phyloP scores from a whole-genome alignment of 257 asterid genomes.

The Solanum lycopersicoides region DNA sequence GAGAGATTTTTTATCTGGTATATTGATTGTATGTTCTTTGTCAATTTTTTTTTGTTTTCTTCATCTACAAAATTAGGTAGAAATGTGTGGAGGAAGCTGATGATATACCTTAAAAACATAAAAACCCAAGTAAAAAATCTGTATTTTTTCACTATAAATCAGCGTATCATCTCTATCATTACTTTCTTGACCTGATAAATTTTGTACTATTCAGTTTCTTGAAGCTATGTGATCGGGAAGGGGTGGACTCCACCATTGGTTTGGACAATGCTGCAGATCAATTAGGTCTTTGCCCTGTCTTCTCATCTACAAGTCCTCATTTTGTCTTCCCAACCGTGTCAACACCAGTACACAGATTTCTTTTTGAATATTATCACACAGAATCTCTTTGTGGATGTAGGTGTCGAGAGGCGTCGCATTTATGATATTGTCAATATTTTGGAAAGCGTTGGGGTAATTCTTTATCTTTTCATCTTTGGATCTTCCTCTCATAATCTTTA shows the following conservation, averaged over 20 bases:
- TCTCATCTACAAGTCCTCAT: background rate
- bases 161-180: background rate
- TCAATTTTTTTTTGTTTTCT: background rate
- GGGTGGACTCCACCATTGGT: slow-evolving; percentile 42
- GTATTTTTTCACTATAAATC: background rate
- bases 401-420: slow-evolving; percentile 58
- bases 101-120: background rate
- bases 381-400: slow-evolving; percentile 12
- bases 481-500: background rate
- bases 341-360: background rate
- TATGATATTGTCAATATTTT: slow-evolving; percentile 58
- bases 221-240: slow-evolving; percentile 44
- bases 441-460: slow-evolving; percentile 52
- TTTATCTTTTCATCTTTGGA: background rate
- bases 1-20: background rate
- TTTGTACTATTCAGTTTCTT: slow-evolving; percentile 36
- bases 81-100: background rate
- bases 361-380: background rate
- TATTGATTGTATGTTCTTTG: background rate
- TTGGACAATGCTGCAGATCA: slow-evolving; percentile 46
- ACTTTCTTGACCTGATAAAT: background rate
- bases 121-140: background rate
- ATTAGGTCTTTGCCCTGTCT: slow-evolving; percentile 28
- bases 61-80: background rate
- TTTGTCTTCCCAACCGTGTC: background rate